A percentile compares a stretch with the other conserved stretches of the same genome.
Conservation (phyloP, 164 flowering plant genomes). For the Macadamia tetraphylla region DNA sequence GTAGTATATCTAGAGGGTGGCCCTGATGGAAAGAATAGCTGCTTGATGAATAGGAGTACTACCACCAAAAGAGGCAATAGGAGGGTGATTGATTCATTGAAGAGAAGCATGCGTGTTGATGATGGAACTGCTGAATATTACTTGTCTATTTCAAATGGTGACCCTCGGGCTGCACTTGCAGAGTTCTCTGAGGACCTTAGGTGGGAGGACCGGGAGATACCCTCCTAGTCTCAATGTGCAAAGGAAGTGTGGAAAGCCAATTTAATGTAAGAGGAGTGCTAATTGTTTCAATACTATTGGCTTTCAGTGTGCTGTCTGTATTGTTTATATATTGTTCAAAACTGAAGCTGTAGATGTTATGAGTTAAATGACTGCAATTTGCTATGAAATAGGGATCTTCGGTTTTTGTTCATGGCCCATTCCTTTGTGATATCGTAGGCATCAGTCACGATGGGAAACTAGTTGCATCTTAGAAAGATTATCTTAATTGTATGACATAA, state of each 20-base stretch:
- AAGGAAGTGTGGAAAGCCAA: neutral
- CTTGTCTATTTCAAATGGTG: slow-evolving; percentile 72
- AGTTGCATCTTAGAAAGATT: no score
- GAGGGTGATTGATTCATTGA: slow-evolving; percentile 64
- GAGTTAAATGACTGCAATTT: no score
- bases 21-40: slow-evolving; percentile 32
- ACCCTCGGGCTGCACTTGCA: slow-evolving; percentile 78
- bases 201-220: slow-evolving; percentile 67
- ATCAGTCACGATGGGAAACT: no score
- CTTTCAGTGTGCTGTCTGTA: no score
- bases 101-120: slow-evolving; percentile 88
- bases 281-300: neutral
- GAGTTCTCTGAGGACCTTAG: slow-evolving; percentile 69
- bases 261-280: neutral
- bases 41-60: slow-evolving; percentile 18
- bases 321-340: neutral
- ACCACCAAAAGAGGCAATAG: slow-evolving; percentile 49
- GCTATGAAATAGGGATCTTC: no score
- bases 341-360: neutral
- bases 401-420: no score
- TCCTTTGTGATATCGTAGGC: no score
- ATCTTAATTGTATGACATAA: no score
- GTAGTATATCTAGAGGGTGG: slow-evolving; percentile 74
- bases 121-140: slow-evolving; percentile 87
- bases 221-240: slow-evolving; percentile 16